These are phyloP conservation scores for Myrica gale DNA, from an alignment of 306 rosid species.

Conservation along the genomic window DNA sequence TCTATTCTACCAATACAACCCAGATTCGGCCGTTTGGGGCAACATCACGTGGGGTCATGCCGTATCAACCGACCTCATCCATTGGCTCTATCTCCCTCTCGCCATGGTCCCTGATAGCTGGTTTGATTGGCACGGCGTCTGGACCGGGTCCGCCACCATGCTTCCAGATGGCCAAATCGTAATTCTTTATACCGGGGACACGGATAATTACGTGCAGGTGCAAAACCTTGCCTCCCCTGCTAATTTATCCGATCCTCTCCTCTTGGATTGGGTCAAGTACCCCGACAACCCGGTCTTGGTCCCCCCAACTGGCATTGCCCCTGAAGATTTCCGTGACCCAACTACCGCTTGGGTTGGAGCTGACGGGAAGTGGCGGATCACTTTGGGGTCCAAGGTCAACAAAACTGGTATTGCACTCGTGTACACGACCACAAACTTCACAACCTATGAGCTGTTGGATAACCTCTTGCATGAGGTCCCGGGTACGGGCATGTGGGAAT, in stretches of 20 bases:
- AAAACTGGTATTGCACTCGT: slow-evolving; percentile 51
- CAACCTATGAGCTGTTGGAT: slow-evolving; percentile 32
- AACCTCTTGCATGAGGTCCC: slow-evolving; percentile 55
- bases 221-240: slow-evolving; percentile 75
- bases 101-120: slow-evolving; percentile 61
- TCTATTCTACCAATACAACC: slow-evolving; percentile 84
- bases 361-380: slow-evolving; percentile 57
- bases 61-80: slow-evolving; percentile 67
- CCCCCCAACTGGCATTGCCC: slow-evolving; percentile 52
- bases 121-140: slow-evolving; percentile 66
- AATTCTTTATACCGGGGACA: slow-evolving; percentile 64
- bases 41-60: slow-evolving; percentile 94
- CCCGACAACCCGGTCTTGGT: slow-evolving; percentile 55
- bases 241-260: slow-evolving; percentile 77
- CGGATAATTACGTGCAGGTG: slow-evolving; percentile 53
- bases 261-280: slow-evolving; percentile 70
- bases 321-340: slow-evolving; percentile 67
- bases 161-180: slow-evolving; percentile 70
- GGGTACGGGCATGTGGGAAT: slow-evolving; percentile 96
- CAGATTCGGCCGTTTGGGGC: slow-evolving; percentile 80
- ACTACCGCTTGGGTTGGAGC: slow-evolving; percentile 69
- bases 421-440: slow-evolving; percentile 54
- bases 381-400: slow-evolving; percentile 54
- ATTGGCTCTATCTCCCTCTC: slow-evolving; percentile 74
- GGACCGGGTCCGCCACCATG: slow-evolving; percentile 81